These are phyloP conservation scores for Fusarium circinatum DNA, from an alignment of 2,329 filamentous ascomycete species.

Conservation along the genomic window DNA sequence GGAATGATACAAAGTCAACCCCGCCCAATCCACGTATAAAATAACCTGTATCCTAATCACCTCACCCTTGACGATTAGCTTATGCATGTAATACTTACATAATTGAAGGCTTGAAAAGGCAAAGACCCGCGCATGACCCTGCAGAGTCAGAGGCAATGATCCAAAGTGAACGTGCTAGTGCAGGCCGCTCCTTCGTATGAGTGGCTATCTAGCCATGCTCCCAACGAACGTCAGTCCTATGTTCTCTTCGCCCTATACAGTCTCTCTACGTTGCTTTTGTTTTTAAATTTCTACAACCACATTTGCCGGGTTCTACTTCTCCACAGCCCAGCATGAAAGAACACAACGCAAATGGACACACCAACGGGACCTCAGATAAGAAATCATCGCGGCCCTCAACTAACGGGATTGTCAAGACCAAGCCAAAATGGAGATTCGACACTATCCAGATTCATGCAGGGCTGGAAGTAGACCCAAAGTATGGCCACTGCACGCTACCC, in stretches of 20 bases:
- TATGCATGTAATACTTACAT: background rate
- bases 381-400: background rate
- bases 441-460: background rate
- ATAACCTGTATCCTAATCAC: background rate
- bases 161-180: background rate
- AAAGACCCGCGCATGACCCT: background rate
- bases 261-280: background rate
- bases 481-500: background rate
- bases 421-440: background rate
- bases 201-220: background rate
- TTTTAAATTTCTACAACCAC: too few relatives aligned
- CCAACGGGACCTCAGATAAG: background rate
- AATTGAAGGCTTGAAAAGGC: background rate
- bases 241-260: background rate
- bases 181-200: background rate
- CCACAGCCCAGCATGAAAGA: background rate
- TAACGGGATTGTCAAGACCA: background rate
- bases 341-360: background rate
- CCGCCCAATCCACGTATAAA: background rate
- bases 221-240: accelerated
- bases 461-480: background rate
- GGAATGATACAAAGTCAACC: background rate
- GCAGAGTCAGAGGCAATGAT: background rate
- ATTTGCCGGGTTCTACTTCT: background rate
- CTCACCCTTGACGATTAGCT: background rate